Evolutionary conservation across 306 rosid genomes (phyloP), one percentile per base, ranked within the genome.

Genomic region (Acacia crassicarpa): DNA sequence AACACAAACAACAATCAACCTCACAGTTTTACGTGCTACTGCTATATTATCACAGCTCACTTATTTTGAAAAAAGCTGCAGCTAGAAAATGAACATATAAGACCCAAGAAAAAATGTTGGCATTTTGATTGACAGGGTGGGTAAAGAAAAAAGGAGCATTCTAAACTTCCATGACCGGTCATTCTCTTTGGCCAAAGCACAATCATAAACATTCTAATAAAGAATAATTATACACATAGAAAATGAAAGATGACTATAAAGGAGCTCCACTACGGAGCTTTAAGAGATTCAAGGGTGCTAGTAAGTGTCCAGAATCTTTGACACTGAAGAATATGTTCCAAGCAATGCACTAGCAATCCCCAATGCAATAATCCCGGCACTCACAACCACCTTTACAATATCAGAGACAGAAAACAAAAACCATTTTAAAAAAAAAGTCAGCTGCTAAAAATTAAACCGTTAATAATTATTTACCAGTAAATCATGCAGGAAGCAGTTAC

Each of bases 311-410:
- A 72, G 53, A 25, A 93, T 87, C 53, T 80, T 72, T 22, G 63
- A 83, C 25, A 91, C 8, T 8, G 96, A 88, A 58, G 94, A 90
- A 80, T 90, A 91, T 72, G 93, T 89, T 83, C 97, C 98, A 63
- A 91, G 78, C 49, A 61, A 49, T 58, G 88, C 93, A 68, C 88
- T 35, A 14, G 72, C 30, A 33, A 91, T 30, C 65, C 98, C 97
- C 75, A 83, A 32, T 14, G 43, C 83, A 38, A 82, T 87, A 41
- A 90, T 78, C n/a, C 82, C 72, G 20, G 72, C 48, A 61, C 93
- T 85, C 4, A 84, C 77, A 65, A 73, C 78, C 49, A 93, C 80
- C 98, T 93, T 82, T 3, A 4, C 15, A 22, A 58, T 58, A 22
- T 58, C 15, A 58, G 14, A 87, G 2, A 59, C 15, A 19, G 6